Evolutionary conservation across 2,329 filamentous ascomycete species (phyloP), one percentile per base, ranked within the genome.

Genomic region (Paraphaeosphaeria sporulosa): DNA sequence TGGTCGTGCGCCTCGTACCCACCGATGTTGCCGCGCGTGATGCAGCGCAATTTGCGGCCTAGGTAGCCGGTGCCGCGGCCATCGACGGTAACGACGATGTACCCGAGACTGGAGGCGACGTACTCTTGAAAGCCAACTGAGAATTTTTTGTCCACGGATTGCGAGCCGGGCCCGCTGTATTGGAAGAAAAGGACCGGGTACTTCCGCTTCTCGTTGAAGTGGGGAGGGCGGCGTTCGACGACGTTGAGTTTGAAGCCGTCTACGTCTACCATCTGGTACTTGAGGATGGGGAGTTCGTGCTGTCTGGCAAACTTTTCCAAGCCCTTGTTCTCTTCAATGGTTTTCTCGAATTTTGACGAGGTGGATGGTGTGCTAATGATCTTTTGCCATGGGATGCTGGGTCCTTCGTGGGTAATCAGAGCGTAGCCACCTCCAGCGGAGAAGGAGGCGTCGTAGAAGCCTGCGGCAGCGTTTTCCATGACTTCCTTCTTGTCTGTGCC

Each of bases 101-200:
- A 99, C 44, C 93, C 94, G 1, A 99, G 85, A 21, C 83, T 88
- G 0, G 92, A 90, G 34, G 95, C 93, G 44, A 97, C 83, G 74
- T 95, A 98, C 7, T 92, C 87, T 74, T 98, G 93, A 76, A 96
- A 99, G 75, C 97, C 91, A 60, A 99, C 88, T 10, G 77, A 79
- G 80, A 97, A 99, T 58, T 79, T 85, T 75, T 94, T 94, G 69
- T 87, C 84, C 1, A 99, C 95, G 8, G 86, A 87, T 76, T 99
- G 96, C 19, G 93, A 97, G n/a, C 91, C 92, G 0, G 95, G 95
- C 0, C 95, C 95, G 25, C 92, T 94, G 81, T 99, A 99, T 60
- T 97, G 89, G 71, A 92, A 90, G 83, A 99, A 99, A 4, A 99
- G 86, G 1, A 99, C 93, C 0, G 95, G 95, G 69, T 99, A 98